Evolutionary conservation across 2,329 filamentous ascomycete genomes (phyloP).

Genomic region (Penicillium psychrosexuale): DNA sequence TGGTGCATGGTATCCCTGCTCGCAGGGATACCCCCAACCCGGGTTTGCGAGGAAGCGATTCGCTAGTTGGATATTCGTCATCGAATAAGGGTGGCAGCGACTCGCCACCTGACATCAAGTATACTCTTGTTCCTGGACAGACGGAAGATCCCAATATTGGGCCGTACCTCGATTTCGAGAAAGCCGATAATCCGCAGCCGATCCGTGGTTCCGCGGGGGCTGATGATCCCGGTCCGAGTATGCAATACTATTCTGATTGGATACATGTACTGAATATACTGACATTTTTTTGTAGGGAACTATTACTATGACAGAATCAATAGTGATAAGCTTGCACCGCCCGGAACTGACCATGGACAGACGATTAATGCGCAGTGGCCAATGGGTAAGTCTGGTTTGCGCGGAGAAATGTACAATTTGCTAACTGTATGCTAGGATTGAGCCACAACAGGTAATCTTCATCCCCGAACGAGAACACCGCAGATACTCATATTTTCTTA

Average conservation of each 20-base stretch:
- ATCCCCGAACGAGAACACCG: not conserved
- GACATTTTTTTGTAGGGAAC: constrained; percentile 32
- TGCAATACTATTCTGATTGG: not conserved
- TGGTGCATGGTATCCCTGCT: constrained; percentile 24
- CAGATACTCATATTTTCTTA: not conserved
- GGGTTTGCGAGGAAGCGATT: constrained; percentile 28
- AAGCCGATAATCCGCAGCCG: constrained; percentile 53
- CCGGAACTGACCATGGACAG: constrained; percentile 48
- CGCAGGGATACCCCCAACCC: constrained; percentile 20
- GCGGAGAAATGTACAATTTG: not conserved
- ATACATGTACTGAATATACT: not conserved
- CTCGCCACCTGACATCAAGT: constrained; percentile 38
- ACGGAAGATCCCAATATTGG: constrained; percentile 51
- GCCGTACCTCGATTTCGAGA: constrained; percentile 54
- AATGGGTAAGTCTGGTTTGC: constrained; percentile 37
- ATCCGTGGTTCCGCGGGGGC: constrained; percentile 52
- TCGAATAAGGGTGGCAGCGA: constrained; percentile 35
- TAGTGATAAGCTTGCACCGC: constrained; percentile 54
- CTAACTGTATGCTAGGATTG: constrained; percentile 32
- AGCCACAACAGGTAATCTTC: constrained; percentile 44
- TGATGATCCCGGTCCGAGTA: constrained; percentile 54
- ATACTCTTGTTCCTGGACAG: constrained; percentile 51
- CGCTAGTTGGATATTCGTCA: constrained; percentile 42
- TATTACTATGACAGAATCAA: constrained; percentile 54
- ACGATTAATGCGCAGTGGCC: constrained; percentile 53